Evolutionary conservation across 371 early-diverging fungal genomes (phyloP), one percentile per base, ranked within the genome.

Genomic region (Mortierella sp.): DNA sequence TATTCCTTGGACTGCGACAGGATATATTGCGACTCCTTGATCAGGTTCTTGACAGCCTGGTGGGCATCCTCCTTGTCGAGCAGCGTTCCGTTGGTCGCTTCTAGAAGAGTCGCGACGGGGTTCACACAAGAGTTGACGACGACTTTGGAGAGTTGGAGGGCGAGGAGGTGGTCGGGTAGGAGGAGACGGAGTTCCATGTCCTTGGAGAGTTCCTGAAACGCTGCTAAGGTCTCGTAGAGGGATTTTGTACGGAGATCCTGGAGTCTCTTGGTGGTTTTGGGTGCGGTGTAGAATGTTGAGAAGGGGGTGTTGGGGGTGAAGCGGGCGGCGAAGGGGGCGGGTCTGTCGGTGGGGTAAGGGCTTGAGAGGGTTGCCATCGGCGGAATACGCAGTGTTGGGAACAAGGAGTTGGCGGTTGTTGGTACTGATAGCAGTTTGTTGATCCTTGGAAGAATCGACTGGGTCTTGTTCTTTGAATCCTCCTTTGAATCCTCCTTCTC

Each of bases 81-180:
- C 19, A 74, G 26, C 11, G n/a, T 43, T 0, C 82, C 82, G 41
- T 81, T 81, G 43, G 73, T 73, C 13, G 55, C 24, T 34, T 77
- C 77, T 24, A 81, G 53, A 8, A 81, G 16, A 1, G 82, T 81
- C 13, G 74, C 82, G 8, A 81, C 68, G 16, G 82, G 82, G 40
- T 81, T 81, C 40, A 81, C 74, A 53, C 82, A 73, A 6, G 78
- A 40, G 43, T 81, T 81, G 74, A 81, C 82, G 14, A 77, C 74
- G 19, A 81, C 63, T 50, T 81, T 81, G 9, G 77, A 77, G 31
- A 81, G 72, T 29, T 81, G 82, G 5, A 73, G 67, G 4, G 82
- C 74, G 29, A 81, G 45, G 9, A 81, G 72, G 48, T 74, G 74
- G 6, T 73, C 75, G 0, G 82, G 82, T 48, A 48, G 45, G 11